Conservation (phyloP, 2,329 filamentous ascomycete genomes). For the Ophiostoma novo-ulmi region DNA sequence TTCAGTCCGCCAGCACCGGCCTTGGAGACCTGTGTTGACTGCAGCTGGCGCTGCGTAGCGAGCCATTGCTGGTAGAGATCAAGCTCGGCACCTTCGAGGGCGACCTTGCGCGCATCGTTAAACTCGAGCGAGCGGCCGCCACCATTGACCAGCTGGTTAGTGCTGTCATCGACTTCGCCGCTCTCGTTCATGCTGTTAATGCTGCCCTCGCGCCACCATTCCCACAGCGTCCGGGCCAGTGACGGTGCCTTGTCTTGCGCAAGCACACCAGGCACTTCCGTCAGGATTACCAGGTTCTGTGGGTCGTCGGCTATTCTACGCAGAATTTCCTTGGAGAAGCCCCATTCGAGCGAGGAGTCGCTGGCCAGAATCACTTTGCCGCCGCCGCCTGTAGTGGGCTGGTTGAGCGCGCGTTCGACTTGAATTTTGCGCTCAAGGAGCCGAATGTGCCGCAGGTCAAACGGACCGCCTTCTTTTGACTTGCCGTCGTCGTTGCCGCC, state of each 20-base stretch:
- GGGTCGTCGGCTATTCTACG: constrained; percentile 67
- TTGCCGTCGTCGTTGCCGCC: constrained; percentile 50
- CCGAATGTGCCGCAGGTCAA: constrained; percentile 82
- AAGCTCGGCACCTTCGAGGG: constrained; percentile 71
- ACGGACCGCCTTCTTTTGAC: constrained; percentile 61
- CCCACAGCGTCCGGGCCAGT: constrained; percentile 71
- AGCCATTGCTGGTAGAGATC: constrained; percentile 86
- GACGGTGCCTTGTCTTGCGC: constrained; percentile 47
- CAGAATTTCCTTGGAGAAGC: constrained; percentile 79
- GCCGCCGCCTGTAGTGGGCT: constrained; percentile 40
- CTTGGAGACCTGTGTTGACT: constrained; percentile 66
- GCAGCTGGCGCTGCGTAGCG: constrained; percentile 78
- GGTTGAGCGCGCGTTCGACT: constrained; percentile 63
- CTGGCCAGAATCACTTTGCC: constrained; percentile 83
- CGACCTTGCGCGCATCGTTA: constrained; percentile 55
- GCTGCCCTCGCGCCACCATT: constrained; percentile 60
- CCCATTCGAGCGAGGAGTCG: constrained; percentile 88
- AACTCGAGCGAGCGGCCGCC: constrained; percentile 59
- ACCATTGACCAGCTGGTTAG: constrained; percentile 57
- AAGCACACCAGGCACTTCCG: constrained; percentile 60
- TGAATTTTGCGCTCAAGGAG: constrained; percentile 77
- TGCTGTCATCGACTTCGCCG: constrained; percentile 35
- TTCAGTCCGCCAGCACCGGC: constrained; percentile 34
- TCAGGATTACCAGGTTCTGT: constrained; percentile 80
- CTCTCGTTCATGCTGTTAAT: constrained; percentile 48